A percentile compares a stretch with the other conserved stretches of the same genome.
phyloP scores from a whole-genome alignment of 495 filamentous ascomycete species.

The Aspergillus sclerotiicarbonarius region DNA sequence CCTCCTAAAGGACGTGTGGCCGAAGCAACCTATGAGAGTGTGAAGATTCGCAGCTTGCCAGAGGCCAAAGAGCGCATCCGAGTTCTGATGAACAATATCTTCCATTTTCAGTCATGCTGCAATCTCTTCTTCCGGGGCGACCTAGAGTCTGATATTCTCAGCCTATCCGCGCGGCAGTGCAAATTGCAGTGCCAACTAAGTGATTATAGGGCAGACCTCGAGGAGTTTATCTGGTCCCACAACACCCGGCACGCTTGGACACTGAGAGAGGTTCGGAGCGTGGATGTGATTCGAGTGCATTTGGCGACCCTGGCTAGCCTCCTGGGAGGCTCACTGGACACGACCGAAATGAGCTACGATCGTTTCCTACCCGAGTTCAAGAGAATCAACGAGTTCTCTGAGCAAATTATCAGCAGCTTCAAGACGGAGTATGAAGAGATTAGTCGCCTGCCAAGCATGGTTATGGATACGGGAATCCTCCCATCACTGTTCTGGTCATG shows the following conservation, averaged over 20 bases:
- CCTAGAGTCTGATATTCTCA: background rate
- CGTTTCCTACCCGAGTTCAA: background rate
- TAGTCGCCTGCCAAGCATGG: conserved; percentile 4
- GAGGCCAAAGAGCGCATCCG: background rate
- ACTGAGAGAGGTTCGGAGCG: background rate
- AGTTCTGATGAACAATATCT: background rate
- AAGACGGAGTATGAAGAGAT: background rate
- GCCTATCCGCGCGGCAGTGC: background rate
- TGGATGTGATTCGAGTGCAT: background rate
- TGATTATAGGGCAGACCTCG: background rate
- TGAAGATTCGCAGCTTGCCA: background rate
- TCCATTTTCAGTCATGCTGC: background rate
- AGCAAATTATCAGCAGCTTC: conserved; percentile 4
- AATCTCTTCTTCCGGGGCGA: background rate
- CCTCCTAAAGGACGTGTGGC: background rate
- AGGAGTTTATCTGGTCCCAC: background rate
- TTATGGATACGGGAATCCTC: conserved; percentile 26
- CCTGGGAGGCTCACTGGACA: background rate
- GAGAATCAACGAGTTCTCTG: background rate
- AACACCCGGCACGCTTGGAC: background rate
- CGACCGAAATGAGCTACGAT: background rate
- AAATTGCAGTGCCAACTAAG: background rate
- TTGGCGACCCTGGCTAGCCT: background rate
- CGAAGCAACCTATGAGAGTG: background rate
- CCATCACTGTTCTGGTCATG: conserved; percentile 44